These are phyloP conservation scores for Russula ochroleuca DNA, from an alignment of 768 basidiomycete genomes.

Conservation along the genomic window DNA sequence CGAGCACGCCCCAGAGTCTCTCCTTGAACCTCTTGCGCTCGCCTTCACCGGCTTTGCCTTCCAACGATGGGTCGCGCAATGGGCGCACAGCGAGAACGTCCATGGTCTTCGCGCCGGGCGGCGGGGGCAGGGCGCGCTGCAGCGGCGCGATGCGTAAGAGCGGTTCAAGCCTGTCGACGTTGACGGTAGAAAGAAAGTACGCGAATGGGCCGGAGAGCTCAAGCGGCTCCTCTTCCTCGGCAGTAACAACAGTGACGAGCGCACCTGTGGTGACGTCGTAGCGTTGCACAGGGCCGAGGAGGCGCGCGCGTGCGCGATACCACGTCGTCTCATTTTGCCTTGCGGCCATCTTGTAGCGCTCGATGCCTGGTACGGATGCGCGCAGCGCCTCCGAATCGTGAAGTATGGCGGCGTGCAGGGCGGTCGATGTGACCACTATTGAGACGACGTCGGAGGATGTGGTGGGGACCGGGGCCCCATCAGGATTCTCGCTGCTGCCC, in stretches of 20 bases:
- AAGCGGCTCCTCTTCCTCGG: conserved; percentile 37
- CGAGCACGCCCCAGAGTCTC: conserved; percentile 52
- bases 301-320: conserved; percentile 56
- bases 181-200: conserved; percentile 80
- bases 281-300: conserved; percentile 50
- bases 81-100: conserved; percentile 80
- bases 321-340: conserved; percentile 66
- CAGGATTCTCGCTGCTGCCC: background rate
- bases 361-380: conserved; percentile 63
- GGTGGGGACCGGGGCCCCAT: background rate
- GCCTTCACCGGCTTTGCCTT: conserved; percentile 38
- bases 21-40: conserved; percentile 48
- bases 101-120: conserved; percentile 42
- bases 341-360: conserved; percentile 86
- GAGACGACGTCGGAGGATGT: conserved; percentile 41
- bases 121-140: conserved; percentile 43
- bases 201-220: conserved; percentile 71
- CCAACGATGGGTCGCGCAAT: conserved; percentile 48
- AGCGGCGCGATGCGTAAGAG: conserved; percentile 74
- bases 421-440: conserved; percentile 82
- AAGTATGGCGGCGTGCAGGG: conserved; percentile 81
- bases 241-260: conserved; percentile 43
- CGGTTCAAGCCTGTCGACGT: conserved; percentile 84
- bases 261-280: conserved; percentile 52
- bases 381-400: conserved; percentile 77